These are phyloP conservation scores for Rhodotorula mucilaginosa DNA, from an alignment of 1,284 basidiomycete genomes.

Conservation along the genomic window DNA sequence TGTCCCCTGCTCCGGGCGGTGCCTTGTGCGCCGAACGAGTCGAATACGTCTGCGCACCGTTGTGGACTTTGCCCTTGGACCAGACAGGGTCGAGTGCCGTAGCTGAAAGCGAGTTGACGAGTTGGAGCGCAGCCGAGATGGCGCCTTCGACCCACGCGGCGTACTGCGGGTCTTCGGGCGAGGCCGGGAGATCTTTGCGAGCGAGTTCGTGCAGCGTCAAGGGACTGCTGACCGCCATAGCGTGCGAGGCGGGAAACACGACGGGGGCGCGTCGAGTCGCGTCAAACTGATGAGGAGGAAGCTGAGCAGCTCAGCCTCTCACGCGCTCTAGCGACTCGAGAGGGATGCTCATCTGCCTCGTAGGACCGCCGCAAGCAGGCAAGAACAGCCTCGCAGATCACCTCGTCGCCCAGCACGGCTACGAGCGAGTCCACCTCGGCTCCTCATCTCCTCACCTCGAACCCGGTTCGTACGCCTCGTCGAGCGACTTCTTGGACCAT, in stretches of 20 bases:
- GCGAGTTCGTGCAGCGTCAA: neutral
- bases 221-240: neutral
- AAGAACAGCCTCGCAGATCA: constrained; percentile 74
- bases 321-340: neutral
- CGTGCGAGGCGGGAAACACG: neutral
- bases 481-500: constrained; percentile 65
- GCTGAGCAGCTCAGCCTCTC: no score
- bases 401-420: constrained; percentile 58
- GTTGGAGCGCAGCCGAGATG: neutral
- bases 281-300: no score
- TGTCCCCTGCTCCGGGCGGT: constrained; percentile 1
- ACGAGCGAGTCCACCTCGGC: constrained; percentile 49
- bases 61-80: neutral
- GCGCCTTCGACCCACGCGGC: neutral
- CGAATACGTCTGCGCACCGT: constrained; percentile 1
- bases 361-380: constrained; percentile 78
- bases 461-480: constrained; percentile 55
- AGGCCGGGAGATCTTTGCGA: neutral
- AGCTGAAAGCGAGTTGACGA: constrained; percentile 5
- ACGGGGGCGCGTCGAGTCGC: no score
- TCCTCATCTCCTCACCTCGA: neutral
- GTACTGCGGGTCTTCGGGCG: neutral
- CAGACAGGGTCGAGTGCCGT: neutral
- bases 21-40: neutral
- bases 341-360: constrained; percentile 74